Percentiles rank a stretch among this genome's conserved stretches.
phyloP scores from a whole-genome alignment of 2,329 filamentous ascomycete species.

The Aspergillus intermedius region DNA sequence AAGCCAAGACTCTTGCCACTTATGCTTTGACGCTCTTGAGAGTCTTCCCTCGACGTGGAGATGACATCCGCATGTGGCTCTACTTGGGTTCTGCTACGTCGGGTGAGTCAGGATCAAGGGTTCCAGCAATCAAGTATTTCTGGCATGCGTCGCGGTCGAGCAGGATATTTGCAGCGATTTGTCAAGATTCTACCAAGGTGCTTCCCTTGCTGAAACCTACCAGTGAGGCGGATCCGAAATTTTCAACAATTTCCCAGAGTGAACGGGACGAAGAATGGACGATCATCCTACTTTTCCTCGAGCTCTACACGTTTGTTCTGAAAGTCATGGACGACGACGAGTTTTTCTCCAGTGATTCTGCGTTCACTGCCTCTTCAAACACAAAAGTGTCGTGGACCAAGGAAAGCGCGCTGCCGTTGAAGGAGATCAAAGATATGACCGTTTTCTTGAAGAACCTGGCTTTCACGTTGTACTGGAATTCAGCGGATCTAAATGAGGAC shows the following conservation, averaged over 20 bases:
- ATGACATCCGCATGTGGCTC: slow-evolving; percentile 91
- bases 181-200: slow-evolving; percentile 51
- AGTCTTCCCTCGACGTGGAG: slow-evolving; percentile 72
- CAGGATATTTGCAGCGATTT: slow-evolving; percentile 52
- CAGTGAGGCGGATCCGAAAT: slow-evolving; percentile 33
- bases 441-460: slow-evolving; percentile 84
- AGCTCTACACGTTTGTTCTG: slow-evolving; percentile 87
- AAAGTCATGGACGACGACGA: slow-evolving; percentile 95
- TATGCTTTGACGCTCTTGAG: slow-evolving; percentile 80
- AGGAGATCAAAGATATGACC: slow-evolving; percentile 67
- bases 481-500: slow-evolving; percentile 55
- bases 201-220: slow-evolving; percentile 49
- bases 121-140: slow-evolving; percentile 74
- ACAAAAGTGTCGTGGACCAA: slow-evolving; percentile 50
- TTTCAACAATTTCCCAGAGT: slow-evolving; percentile 20
- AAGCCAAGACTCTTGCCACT: slow-evolving; percentile 70
- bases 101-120: slow-evolving; percentile 29
- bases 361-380: slow-evolving; percentile 40
- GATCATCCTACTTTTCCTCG: slow-evolving; percentile 80
- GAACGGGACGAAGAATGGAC: slow-evolving; percentile 69
- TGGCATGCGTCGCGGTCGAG: slow-evolving; percentile 63
- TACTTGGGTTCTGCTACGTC: slow-evolving; percentile 64
- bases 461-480: slow-evolving; percentile 82
- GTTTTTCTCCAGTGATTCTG: slow-evolving; percentile 62
- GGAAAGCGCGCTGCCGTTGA: slow-evolving; percentile 62